These are phyloP conservation scores for Plasmopara halstedii DNA, from an alignment of 352 stramenopile species.

Conservation along the genomic window DNA sequence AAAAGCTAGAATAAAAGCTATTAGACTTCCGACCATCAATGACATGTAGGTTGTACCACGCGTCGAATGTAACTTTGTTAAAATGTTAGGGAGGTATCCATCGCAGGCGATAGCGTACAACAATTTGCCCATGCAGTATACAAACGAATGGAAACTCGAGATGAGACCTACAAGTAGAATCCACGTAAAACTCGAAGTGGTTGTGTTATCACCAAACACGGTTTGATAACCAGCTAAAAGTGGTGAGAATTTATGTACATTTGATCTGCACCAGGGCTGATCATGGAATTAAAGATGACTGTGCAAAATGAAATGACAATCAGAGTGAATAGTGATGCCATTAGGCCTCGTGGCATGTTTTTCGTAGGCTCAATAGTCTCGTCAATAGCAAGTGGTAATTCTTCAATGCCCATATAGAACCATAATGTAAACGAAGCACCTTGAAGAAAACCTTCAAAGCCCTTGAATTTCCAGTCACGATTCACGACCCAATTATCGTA, in stretches of 20 bases:
- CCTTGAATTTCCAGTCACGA: conserved; percentile 49
- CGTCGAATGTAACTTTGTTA: conserved; percentile 37
- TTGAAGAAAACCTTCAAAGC: conserved; percentile 30
- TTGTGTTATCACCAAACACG: conserved; percentile 51
- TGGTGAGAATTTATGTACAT: conserved; percentile 25
- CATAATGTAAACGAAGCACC: conserved; percentile 61
- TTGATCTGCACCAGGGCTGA: conserved; percentile 35
- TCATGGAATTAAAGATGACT: conserved; percentile 57
- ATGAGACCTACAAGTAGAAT: conserved; percentile 52
- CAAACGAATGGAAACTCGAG: conserved; percentile 63
- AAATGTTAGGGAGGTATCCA: conserved; percentile 45
- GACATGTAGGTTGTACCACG: conserved; percentile 28
- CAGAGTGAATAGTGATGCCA: conserved; percentile 49
- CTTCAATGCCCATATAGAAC: conserved; percentile 33
- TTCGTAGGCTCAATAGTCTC: conserved; percentile 67
- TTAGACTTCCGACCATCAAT: conserved; percentile 32
- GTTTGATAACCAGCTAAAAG: conserved; percentile 37
- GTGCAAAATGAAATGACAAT: conserved; percentile 56
- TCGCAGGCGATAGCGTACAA: conserved; percentile 59
- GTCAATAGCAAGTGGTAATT: conserved; percentile 63
- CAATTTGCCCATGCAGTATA: conserved; percentile 65
- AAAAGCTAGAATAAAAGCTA: conserved; percentile 35
- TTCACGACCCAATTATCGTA: conserved; percentile 52
- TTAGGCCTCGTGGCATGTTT: conserved; percentile 55
- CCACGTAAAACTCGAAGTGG: conserved; percentile 51